Evolutionary conservation across 805 yeast genomes (phyloP).

Genomic region (Candida piceae): DNA sequence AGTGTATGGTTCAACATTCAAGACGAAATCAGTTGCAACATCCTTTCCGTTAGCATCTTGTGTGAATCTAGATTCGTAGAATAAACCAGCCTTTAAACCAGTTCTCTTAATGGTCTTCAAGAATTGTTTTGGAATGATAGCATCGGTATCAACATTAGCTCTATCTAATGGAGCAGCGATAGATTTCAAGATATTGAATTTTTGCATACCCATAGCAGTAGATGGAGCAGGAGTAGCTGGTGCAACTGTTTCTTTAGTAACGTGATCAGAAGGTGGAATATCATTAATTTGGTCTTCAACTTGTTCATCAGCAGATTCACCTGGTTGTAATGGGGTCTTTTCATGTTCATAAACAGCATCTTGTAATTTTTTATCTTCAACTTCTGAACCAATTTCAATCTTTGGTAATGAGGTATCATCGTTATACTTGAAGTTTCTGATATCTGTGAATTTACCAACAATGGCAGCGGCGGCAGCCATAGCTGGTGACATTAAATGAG

Average conservation of each 20-base stretch:
- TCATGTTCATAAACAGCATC: slow-evolving; percentile 67
- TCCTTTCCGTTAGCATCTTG: slow-evolving; percentile 68
- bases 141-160: slow-evolving; percentile 97
- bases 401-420: slow-evolving; percentile 54
- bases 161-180: slow-evolving; percentile 91
- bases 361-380: slow-evolving; percentile 55
- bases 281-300: slow-evolving; percentile 55
- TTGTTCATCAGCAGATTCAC: slow-evolving; percentile 43
- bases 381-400: slow-evolving; percentile 39
- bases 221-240: slow-evolving; percentile 30
- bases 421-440: slow-evolving; percentile 70
- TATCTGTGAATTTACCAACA: slow-evolving; percentile 84
- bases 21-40: slow-evolving; percentile 80
- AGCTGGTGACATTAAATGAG: slow-evolving; percentile 97
- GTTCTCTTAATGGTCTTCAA: slow-evolving; percentile 97
- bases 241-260: slow-evolving; percentile 32
- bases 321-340: slow-evolving; percentile 53
- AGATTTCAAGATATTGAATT: slow-evolving; percentile 72
- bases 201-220: slow-evolving; percentile 58
- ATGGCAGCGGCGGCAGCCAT: slow-evolving; percentile 99
- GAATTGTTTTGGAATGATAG: slow-evolving; percentile 97
- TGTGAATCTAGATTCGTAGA: slow-evolving; percentile 82
- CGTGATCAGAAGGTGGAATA: slow-evolving; percentile 50
- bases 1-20: slow-evolving; percentile 81
- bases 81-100: slow-evolving; percentile 82